Evolutionary conservation across 148 eudicot species (phyloP).

Genomic region (Heliamphora exappendiculata): DNA sequence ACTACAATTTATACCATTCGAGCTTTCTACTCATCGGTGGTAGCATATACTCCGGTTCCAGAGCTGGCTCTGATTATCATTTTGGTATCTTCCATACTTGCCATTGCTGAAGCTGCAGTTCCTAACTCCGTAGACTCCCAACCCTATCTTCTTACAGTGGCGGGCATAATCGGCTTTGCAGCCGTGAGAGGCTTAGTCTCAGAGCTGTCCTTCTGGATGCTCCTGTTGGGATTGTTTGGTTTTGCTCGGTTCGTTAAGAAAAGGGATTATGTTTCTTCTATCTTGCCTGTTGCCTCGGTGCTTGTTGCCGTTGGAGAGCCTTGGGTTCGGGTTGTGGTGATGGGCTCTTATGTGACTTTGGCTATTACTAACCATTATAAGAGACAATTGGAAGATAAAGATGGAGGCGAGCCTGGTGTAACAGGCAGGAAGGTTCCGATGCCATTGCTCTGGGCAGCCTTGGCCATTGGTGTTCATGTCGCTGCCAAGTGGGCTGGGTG

Average conservation of each 20-base stretch:
- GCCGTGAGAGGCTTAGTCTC: conserved; percentile 62
- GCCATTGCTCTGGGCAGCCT: conserved; percentile 61
- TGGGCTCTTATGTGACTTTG: conserved; percentile 45
- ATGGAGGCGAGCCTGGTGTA: conserved; percentile 17
- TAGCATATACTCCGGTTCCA: conserved; percentile 53
- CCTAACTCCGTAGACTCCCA: conserved; percentile 62
- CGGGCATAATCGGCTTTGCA: conserved; percentile 58
- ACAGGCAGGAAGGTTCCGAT: conserved; percentile 40
- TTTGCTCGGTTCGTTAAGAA: conserved; percentile 50
- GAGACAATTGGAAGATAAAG: conserved; percentile 22
- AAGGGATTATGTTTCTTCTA: conserved; percentile 64
- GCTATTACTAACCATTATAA: conserved; percentile 45
- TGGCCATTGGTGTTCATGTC: conserved; percentile 58
- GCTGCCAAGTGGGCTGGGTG: conserved; percentile 83
- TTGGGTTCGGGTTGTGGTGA: conserved; percentile 62
- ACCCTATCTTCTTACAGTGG: conserved; percentile 49
- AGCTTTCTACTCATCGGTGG: conserved; percentile 54
- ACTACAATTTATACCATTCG: conserved; percentile 41
- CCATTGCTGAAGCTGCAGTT: conserved; percentile 56
- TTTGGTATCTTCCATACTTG: no score
- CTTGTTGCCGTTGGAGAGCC: conserved; percentile 86
- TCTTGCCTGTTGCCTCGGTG: conserved; percentile 65
- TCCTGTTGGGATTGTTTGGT: conserved; percentile 53
- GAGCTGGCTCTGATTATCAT: conserved; percentile 57
- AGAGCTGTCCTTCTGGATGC: conserved; percentile 55